Evolutionary conservation across 2,329 filamentous ascomycete species (phyloP).

Genomic region (Trichoderma koningii): DNA sequence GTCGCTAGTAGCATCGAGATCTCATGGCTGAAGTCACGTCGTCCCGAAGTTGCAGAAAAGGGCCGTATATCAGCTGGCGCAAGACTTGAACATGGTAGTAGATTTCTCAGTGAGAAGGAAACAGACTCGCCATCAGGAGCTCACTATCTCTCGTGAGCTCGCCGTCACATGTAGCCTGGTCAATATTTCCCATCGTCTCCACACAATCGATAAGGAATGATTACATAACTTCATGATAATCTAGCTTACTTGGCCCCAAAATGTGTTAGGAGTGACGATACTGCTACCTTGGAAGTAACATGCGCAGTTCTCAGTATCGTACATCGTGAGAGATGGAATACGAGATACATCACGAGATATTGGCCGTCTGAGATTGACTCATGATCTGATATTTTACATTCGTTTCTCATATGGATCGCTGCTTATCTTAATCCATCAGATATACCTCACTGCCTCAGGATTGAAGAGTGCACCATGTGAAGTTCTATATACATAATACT

Average conservation of each 20-base stretch:
- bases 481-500: neutral
- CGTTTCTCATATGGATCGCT: too few species aligned
- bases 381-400: too few species aligned
- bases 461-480: neutral
- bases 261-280: too few species aligned
- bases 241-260: neutral
- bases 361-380: too few species aligned
- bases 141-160: neutral
- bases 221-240: neutral
- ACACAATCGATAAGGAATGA: neutral
- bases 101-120: neutral
- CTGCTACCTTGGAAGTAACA: too few species aligned
- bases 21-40: constrained; percentile 4
- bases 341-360: too few species aligned
- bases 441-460: neutral
- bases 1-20: constrained; percentile 3
- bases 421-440: too few species aligned
- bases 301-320: too few species aligned
- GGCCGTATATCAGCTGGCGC: neutral
- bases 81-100: neutral
- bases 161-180: neutral
- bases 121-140: constrained; percentile 1
- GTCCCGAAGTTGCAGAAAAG: neutral
- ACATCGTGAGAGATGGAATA: too few species aligned
- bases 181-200: neutral